phyloP scores from a whole-genome alignment of 306 rosid species.

The Vicia faba region DNA sequence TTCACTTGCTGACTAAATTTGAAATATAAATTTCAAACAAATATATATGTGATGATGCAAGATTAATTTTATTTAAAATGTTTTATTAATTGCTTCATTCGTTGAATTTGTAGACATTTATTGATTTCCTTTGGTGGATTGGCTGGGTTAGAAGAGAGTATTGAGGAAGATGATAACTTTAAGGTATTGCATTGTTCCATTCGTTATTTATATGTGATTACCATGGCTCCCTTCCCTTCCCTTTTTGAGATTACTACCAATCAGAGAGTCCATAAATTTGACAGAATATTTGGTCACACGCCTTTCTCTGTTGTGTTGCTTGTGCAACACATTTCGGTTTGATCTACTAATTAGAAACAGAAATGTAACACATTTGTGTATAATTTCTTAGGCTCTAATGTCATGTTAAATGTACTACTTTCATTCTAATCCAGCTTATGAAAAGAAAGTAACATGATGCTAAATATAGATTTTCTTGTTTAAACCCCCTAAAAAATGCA shows the following conservation, averaged over 20 bases:
- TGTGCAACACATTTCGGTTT: conserved; percentile 21
- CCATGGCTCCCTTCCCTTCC: conserved; percentile 20
- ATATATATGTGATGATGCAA: too few relatives aligned
- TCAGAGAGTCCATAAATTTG: conserved; percentile 21
- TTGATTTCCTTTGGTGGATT: conserved; percentile 96
- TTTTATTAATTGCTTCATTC: conserved; percentile 36
- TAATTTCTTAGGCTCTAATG: conserved; percentile 5
- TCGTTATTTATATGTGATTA: conserved; percentile 1
- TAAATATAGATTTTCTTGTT: conserved; percentile 27
- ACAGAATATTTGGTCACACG: neutral
- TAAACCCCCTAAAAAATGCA: conserved; percentile 32
- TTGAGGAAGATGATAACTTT: conserved; percentile 78
- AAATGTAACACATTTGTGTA: neutral
- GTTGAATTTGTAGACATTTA: conserved; percentile 64
- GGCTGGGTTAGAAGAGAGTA: conserved; percentile 96
- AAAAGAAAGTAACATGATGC: neutral
- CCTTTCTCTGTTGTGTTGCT: conserved; percentile 9
- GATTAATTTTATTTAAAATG: too few relatives aligned
- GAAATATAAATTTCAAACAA: too few relatives aligned
- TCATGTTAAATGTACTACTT: conserved; percentile 6
- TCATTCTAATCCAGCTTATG: conserved; percentile 13
- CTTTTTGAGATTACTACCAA: conserved; percentile 28
- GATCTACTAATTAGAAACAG: neutral
- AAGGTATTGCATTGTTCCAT: conserved; percentile 52
- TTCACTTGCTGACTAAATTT: too few relatives aligned